phyloP scores from a whole-genome alignment of 177 flowering plant species.

The Telopea speciosissima region DNA sequence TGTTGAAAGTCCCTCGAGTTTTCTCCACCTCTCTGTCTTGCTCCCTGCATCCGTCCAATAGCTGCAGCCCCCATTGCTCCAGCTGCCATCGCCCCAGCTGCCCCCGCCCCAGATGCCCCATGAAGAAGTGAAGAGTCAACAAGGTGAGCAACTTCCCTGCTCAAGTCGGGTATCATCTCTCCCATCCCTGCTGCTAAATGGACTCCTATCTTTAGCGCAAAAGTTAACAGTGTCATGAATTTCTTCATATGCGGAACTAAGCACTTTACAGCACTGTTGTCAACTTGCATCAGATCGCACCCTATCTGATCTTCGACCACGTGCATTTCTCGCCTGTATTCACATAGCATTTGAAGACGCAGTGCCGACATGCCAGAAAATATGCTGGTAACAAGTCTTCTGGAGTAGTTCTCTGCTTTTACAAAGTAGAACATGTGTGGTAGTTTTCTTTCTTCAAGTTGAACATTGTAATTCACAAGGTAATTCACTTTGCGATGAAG shows the following conservation, averaged over 20 bases:
- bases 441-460: conserved; percentile 74
- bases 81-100: conserved; percentile 61
- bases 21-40: conserved; percentile 16
- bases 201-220: conserved; percentile 89
- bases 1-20: conserved; percentile 52
- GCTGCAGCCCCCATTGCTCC: conserved; percentile 55
- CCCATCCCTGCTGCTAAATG: conserved; percentile 93
- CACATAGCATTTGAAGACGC: conserved; percentile 84
- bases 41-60: conserved; percentile 20
- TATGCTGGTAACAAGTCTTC: conserved; percentile 59
- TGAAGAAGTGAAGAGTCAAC: conserved; percentile 44
- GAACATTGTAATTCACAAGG: conserved; percentile 60
- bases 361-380: conserved; percentile 87
- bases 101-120: conserved; percentile 80
- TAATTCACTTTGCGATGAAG: conserved; percentile 77
- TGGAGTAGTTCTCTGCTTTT: conserved; percentile 63
- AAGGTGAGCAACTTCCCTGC: conserved; percentile 71
- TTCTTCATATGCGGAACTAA: conserved; percentile 84
- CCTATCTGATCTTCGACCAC: conserved; percentile 91
- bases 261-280: conserved; percentile 52
- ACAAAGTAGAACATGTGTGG: conserved; percentile 93
- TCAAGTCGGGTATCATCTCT: conserved; percentile 86
- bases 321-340: conserved; percentile 79
- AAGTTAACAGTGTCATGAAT: conserved; percentile 85
- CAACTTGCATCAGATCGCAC: conserved; percentile 83